Conservation (phyloP, 495 filamentous ascomycete genomes). For the Penicillium ochrochloron region DNA sequence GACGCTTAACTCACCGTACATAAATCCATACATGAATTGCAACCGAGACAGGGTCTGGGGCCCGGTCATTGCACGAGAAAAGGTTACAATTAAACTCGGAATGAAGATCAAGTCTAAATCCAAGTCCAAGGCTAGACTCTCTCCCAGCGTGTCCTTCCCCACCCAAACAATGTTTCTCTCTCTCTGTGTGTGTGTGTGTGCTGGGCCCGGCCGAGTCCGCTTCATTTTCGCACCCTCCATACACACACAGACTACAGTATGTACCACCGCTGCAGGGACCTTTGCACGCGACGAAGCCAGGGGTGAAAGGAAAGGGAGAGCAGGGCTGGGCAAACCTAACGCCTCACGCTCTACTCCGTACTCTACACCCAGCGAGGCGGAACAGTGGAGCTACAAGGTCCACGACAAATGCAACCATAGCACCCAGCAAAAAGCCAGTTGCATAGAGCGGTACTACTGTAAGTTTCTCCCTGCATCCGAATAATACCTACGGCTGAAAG, state of each 20-base stretch:
- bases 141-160: neutral
- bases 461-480: no score
- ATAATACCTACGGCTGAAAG: neutral
- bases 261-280: neutral
- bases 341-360: neutral
- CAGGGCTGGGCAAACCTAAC: neutral
- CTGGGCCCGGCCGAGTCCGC: neutral
- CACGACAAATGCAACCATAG: neutral
- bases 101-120: neutral
- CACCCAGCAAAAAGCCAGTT: neutral
- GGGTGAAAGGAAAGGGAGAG: neutral
- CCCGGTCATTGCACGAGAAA: neutral
- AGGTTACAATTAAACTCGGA: neutral
- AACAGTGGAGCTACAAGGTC: neutral
- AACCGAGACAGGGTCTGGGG: neutral
- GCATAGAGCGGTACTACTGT: no score
- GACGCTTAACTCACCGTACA: neutral
- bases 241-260: no score
- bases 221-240: neutral
- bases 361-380: neutral
- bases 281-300: constrained; percentile 1
- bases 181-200: no score
- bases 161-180: neutral
- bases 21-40: neutral
- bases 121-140: neutral